Conservation (phyloP, 345 rosid species). For the Syzygium oleosum region DNA sequence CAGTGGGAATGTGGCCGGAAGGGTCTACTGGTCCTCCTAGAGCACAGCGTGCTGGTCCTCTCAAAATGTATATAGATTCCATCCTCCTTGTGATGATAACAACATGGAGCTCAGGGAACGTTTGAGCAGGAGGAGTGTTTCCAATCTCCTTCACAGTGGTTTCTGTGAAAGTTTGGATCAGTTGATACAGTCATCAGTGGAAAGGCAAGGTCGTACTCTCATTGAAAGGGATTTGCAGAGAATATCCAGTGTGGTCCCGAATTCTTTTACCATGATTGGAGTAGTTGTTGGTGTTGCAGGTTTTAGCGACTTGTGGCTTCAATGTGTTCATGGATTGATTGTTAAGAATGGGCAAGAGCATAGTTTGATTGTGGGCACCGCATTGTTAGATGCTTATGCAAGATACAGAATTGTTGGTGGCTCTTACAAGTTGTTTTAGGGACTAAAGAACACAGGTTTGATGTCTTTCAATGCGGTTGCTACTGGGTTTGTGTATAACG, state of each 20-base stretch:
- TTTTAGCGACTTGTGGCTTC: conserved; percentile 3
- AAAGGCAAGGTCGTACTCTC: too few species aligned
- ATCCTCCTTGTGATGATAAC: conserved; percentile 89
- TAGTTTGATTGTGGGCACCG: conserved; percentile 21
- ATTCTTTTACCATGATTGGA: not conserved
- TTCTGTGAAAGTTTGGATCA: conserved; percentile 95
- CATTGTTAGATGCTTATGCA: conserved; percentile 27
- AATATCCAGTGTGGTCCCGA: too few species aligned
- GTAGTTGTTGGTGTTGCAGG: conserved; percentile 19
- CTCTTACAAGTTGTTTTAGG: conserved; percentile 15
- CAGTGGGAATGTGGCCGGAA: too few species aligned
- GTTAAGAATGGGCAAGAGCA: conserved; percentile 16
- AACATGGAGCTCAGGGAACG: conserved; percentile 94
- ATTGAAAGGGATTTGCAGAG: too few species aligned
- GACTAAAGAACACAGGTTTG: conserved; percentile 14
- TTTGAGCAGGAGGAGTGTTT: conserved; percentile 80
- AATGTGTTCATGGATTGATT: conserved; percentile 22
- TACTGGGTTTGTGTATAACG: conserved; percentile 13
- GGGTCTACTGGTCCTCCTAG: conserved; percentile 44
- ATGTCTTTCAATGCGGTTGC: conserved; percentile 27
- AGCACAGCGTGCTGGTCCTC: conserved; percentile 43
- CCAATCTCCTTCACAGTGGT: conserved; percentile 87
- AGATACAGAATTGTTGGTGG: conserved; percentile 19
- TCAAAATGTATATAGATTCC: conserved; percentile 79
- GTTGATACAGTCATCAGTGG: conserved; percentile 34